Percentiles rank a stretch among this genome's conserved stretches.
These are phyloP conservation scores for Grosmannia penicillata DNA, from an alignment of 2,329 filamentous ascomycete species.

Conservation along the genomic window DNA sequence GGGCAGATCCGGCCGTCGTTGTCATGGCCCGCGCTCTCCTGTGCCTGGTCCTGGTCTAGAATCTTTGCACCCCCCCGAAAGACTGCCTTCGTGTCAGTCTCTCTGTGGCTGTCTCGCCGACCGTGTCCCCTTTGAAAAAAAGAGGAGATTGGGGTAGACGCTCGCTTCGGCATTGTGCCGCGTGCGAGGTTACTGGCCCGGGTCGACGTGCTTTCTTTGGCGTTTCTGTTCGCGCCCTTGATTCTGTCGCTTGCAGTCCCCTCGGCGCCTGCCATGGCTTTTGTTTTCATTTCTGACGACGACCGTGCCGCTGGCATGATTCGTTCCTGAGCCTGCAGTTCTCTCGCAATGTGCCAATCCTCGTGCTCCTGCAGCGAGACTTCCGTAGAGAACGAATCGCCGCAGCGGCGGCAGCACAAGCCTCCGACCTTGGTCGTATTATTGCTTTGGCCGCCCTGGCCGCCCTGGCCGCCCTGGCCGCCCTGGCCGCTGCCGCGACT, in stretches of 20 bases:
- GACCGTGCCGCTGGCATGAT: not conserved
- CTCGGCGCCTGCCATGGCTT: not conserved
- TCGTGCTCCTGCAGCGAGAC: constrained; percentile 60
- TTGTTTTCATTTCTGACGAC: not conserved
- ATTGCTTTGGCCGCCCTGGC: not conserved
- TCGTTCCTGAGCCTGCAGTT: constrained; percentile 50
- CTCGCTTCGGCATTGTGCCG: not conserved
- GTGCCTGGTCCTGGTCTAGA: not conserved
- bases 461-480: not conserved
- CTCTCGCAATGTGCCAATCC: constrained; percentile 90
- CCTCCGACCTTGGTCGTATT: not conserved
- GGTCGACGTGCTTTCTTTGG: not conserved
- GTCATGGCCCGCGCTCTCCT: not conserved
- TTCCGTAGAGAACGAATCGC: constrained; percentile 36
- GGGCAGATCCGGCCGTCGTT: constrained; percentile 30
- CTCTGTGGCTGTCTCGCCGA: no score
- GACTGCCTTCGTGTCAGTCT: no score
- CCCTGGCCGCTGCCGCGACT: not conserved
- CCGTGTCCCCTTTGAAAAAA: constrained; percentile 3
- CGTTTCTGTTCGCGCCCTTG: not conserved
- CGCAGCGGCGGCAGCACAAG: constrained; percentile 49
- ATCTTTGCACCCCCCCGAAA: not conserved
- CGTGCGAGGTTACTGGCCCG: no score
- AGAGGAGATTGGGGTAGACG: constrained; percentile 5
- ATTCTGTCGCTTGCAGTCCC: not conserved